Base-by-base conservation (phyloP, 192 early-diverging fungal genomes). In the Funneliformis geosporum region DNA sequence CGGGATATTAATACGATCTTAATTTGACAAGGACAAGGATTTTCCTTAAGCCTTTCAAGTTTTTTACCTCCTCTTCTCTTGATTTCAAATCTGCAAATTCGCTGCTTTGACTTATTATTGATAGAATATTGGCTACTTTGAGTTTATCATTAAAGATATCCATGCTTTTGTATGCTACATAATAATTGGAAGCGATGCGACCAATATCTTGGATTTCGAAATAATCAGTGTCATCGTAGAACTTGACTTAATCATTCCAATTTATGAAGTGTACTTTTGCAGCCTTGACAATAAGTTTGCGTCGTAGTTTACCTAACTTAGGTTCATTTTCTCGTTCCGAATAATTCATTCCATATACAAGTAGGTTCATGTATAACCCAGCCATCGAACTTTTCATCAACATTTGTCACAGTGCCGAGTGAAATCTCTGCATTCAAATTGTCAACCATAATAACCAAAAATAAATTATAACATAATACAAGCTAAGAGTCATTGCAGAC, bases 341-440 rank as follows among this genome's bases (percentile, higher is more conserved):
- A 83, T 91, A 92, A 68, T 90, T 85, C 71, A 99, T 86, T 10
- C 98, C 98, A 81, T 99, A 99, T 43, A 94, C 90, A 28, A 95
- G 87, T 28, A 97, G 98, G 80, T 99, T 99, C 85, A 94, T 93
- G 98, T 99, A 86, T 99, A 99, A 43, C 96, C 92, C 60, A 99
- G 92, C 98, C 98, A 99, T 7, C 89, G 88, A 10, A 98, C 94
- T 11, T 97, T 85, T 99, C 98, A 80, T 96, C 94, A 46, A 99
- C 84, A 70, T 90, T 98, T 42, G 96, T 97, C 2, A 99, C 96
- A 0, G 97, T 98, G 33, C 98, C 98, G 8, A 99, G 84, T 0
- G 94, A 91, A 60, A 99, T 92, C 80, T 99, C 98, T 44, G 98
- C 98, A 82, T 99, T 99, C 64, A 99, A 88, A 83, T 98, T 98